Evolutionary conservation across 352 stramenopile species (phyloP), one percentile per base, ranked within the genome.

Genomic region (Thalassiosira hispida): DNA sequence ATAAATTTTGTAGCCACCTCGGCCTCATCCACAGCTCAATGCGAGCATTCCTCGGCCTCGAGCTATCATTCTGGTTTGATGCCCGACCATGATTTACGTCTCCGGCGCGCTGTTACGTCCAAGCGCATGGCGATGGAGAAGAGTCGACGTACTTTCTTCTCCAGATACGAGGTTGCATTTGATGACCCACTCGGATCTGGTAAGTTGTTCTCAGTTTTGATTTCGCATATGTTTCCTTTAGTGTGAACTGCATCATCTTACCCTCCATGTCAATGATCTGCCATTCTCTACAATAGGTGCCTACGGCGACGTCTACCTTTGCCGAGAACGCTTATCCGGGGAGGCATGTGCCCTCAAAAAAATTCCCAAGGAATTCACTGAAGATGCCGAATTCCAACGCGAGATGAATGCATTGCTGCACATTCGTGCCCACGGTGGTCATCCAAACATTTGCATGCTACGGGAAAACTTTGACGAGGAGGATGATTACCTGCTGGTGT

Each of bases 351-450:
- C 89, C 3, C 29, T 94, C 2, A 94, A 94, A 60, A 88, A 92
- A 69, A 92, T 94, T 68, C 68, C 83, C 2, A 94, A 94, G 75
- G 53, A 83, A 60, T 90, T 84, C 44, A 94, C 89, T 0, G 79
- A 91, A 53, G 42, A 91, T 61, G 61, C 55, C 29, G 57, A 72
- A 20, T 91, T 92, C 73, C 75, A 85, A 68, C 59, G 79, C 14
- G 89, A 94, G 74, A 94, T 86, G 62, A 81, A 85, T 40, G 87
- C 89, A 0, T 40, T 94, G 12, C 44, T 92, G 16, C 62, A 83
- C 18, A 88, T 94, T 38, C 79, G 79, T 31, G 68, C 83, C 1
- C 75, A 88, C 52, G 86, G 85, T 31, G 85, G 82, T 4, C 85
- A 92, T 76, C 63, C 69, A 12, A 85, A 87, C 47, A 82, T 92